Evolutionary conservation across 2,329 filamentous ascomycete species (phyloP).

Genomic region (Monilinia vaccinii-corymbosi): DNA sequence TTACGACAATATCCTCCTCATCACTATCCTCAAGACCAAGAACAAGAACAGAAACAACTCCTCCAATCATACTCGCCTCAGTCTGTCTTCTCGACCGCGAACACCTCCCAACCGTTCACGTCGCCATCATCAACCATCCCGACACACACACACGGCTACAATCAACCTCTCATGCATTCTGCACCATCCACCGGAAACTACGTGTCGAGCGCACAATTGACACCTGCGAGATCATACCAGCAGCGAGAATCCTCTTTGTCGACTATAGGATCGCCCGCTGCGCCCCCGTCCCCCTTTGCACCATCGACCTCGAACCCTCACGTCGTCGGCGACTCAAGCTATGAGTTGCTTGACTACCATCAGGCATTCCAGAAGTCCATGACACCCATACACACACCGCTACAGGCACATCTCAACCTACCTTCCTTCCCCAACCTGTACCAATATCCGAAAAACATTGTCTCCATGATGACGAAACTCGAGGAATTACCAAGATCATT

Average conservation of each 20-base stretch:
- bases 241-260: constrained; percentile 54
- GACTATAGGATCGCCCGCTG: constrained; percentile 46
- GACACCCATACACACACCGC: constrained; percentile 29
- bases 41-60: too few species aligned
- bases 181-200: constrained; percentile 23
- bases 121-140: too few species aligned
- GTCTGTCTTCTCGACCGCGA: too few species aligned
- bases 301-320: constrained; percentile 48
- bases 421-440: constrained; percentile 33
- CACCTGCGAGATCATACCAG: constrained; percentile 33
- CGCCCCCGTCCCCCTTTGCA: constrained; percentile 50
- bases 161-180: constrained; percentile 27
- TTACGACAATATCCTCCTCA: too few species aligned
- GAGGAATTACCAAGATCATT: constrained; percentile 21
- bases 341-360: constrained; percentile 32
- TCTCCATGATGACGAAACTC: constrained; percentile 22
- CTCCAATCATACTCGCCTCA: too few species aligned
- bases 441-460: constrained; percentile 23
- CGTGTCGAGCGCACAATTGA: constrained; percentile 28
- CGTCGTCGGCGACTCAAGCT: constrained; percentile 40
- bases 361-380: constrained; percentile 27
- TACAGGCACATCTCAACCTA: constrained; percentile 25
- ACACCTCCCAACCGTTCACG: too few species aligned
- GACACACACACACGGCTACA: too few species aligned
- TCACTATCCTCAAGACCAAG: too few species aligned